Evolutionary conservation across 768 basidiomycete genomes (phyloP).

Genomic region (Collybiopsis confluens): DNA sequence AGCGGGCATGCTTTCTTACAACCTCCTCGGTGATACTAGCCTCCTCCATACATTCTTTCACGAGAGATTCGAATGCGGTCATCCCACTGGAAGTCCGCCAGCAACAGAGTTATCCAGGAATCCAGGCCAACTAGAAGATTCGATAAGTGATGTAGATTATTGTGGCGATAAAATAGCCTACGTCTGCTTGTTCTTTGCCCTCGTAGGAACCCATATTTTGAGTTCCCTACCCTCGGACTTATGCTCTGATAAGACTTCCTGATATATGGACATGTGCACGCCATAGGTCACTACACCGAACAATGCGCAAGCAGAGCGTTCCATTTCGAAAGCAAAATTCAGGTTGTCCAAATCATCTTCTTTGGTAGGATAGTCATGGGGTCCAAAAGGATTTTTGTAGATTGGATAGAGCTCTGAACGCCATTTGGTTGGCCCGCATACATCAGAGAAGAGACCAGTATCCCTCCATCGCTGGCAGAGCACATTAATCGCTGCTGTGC

Average conservation of each 20-base stretch:
- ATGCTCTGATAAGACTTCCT: constrained; percentile 28
- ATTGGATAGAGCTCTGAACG: constrained; percentile 79
- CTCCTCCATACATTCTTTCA: constrained; percentile 94
- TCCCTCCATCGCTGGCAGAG: constrained; percentile 78
- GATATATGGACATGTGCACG: constrained; percentile 82
- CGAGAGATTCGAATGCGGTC: constrained; percentile 62
- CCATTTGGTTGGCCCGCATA: constrained; percentile 80
- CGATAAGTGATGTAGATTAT: not conserved
- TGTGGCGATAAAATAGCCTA: constrained; percentile 31
- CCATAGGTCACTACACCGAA: constrained; percentile 92
- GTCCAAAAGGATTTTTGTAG: constrained; percentile 66
- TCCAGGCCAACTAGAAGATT: constrained; percentile 66
- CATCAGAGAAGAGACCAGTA: constrained; percentile 50
- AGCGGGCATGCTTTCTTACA: constrained; percentile 52
- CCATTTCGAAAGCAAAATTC: constrained; percentile 85
- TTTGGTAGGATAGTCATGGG: constrained; percentile 40
- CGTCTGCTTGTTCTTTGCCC: constrained; percentile 87
- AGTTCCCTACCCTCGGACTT: constrained; percentile 29
- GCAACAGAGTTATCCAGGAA: constrained; percentile 84
- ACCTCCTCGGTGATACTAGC: constrained; percentile 73
- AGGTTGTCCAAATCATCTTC: constrained; percentile 26
- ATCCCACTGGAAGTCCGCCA: constrained; percentile 84
- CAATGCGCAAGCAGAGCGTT: constrained; percentile 81
- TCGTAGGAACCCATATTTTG: constrained; percentile 83
- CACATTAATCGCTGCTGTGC: constrained; percentile 58